Percentiles rank a stretch among this genome's conserved stretches.
Evolutionary conservation across 768 basidiomycete species (phyloP).

Genomic region (Tricholoma matsutake): DNA sequence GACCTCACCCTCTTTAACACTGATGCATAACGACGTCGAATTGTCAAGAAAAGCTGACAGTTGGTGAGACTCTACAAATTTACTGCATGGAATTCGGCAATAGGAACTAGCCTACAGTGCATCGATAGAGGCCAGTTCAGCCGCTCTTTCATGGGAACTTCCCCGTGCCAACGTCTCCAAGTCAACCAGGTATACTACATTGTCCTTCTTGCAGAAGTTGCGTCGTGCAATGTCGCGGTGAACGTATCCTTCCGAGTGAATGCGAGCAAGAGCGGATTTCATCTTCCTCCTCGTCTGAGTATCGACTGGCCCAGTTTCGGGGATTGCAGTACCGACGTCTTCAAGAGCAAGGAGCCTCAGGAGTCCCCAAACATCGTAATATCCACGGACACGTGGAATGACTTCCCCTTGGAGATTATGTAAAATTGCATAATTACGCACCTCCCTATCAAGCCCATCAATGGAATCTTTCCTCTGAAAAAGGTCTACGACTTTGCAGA

Average conservation of each 20-base stretch:
- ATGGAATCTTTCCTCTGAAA: not conserved
- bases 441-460: not conserved
- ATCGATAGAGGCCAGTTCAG: not conserved
- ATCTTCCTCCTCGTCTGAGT: not conserved
- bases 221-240: conserved; percentile 13
- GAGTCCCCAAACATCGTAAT: conserved; percentile 15
- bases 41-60: too few species aligned
- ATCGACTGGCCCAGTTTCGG: not conserved
- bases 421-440: not conserved
- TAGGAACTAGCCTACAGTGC: too few species aligned
- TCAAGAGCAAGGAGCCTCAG: conserved; percentile 15
- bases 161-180: not conserved
- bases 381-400: conserved; percentile 7
- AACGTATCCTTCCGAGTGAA: not conserved
- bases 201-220: conserved; percentile 13
- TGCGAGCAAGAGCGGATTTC: not conserved
- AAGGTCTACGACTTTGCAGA: not conserved
- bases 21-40: too few species aligned
- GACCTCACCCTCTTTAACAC: too few species aligned
- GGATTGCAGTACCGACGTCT: conserved; percentile 11
- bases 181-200: conserved; percentile 13
- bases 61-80: too few species aligned
- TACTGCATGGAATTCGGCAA: too few species aligned
- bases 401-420: not conserved
- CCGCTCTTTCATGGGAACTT: not conserved